Evolutionary conservation across 1,284 basidiomycete genomes (phyloP).

Genomic region (Microbotryum scabiosae): DNA sequence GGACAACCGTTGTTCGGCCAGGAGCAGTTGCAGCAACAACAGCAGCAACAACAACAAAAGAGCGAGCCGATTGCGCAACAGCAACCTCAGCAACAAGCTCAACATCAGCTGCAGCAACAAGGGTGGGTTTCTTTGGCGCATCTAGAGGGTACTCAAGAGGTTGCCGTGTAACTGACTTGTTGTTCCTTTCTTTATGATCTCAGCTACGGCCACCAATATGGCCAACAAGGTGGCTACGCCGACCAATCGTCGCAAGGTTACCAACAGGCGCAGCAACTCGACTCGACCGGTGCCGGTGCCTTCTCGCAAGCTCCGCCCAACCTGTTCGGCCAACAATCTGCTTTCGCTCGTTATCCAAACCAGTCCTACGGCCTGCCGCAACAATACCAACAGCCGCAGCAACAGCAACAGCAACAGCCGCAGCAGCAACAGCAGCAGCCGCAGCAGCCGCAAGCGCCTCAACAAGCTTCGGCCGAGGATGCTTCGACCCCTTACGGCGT

Average conservation of each 20-base stretch:
- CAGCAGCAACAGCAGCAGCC: constrained; percentile 2
- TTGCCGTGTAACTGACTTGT: constrained; percentile 13
- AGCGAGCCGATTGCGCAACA: neutral
- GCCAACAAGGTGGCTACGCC: neutral
- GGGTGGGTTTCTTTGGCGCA: neutral
- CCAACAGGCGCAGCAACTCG: constrained; percentile 2
- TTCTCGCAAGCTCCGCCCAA: constrained; percentile 30
- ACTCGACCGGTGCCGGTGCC: neutral
- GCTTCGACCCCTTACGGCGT: constrained; percentile 3
- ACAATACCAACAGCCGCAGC: constrained; percentile 8
- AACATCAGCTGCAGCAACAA: constrained; percentile 17
- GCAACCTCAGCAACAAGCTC: constrained; percentile 14
- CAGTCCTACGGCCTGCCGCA: constrained; percentile 21
- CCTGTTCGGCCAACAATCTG: constrained; percentile 21
- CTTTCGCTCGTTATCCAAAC: constrained; percentile 26
- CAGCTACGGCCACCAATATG: neutral
- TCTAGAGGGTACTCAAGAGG: constrained; percentile 4
- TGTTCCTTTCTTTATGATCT: neutral
- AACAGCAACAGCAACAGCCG: neutral
- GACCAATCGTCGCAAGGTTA: neutral
- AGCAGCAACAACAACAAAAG: constrained; percentile 7
- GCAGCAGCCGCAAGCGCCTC: neutral
- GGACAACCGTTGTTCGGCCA: constrained; percentile 21
- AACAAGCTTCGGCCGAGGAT: constrained; percentile 1
- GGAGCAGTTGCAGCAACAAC: constrained; percentile 1